Evolutionary conservation across 805 yeast species (phyloP), one percentile per base, ranked within the genome.

Genomic region (Pichia nakasei): DNA sequence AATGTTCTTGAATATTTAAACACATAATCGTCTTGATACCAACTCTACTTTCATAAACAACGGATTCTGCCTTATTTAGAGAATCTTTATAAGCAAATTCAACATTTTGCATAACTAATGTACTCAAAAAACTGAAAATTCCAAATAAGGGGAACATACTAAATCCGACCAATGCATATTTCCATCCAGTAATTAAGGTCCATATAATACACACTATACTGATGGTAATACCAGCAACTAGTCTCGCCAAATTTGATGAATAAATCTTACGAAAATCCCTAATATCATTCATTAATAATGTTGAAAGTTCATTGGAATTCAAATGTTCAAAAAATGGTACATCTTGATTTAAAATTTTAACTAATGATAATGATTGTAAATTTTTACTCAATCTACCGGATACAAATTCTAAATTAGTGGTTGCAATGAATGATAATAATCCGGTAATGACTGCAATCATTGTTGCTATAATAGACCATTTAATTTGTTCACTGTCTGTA

Each of bases 161-260:
- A 11, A 89, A 53, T 2, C 95, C 94, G 2, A 86, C 93, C 9
- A 91, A 63, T 2, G 96, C 76, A 35, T 93, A 64, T 54, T 82
- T 84, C 97, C 97, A 93, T 0, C 96, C 96, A 11, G 71, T 58
- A 0, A 70, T 71, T 1, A 87, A 48, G 0, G 96, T 79, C 97
- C 97, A 93, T 7, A 77, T 65, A 5, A 80, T 48, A 4, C 96
- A 94, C 22, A 78, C 61, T 0, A 67, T 33, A 0, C 82, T 65
- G 39, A 87, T 69, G 0, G 78, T 65, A 2, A 74, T 40, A 34
- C 85, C 70, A 11, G 81, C 73, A 1, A 77, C 52, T 0, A 77
- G 36, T 0, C 80, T 70, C 9, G 80, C 67, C 26, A 85, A 56
- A 49, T 82, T 80, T 36, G 78, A 78, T 0, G 85, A 69, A 1